These are phyloP conservation scores for Mycosphaerella sp. DNA, from an alignment of 2,329 filamentous ascomycete species.

Conservation along the genomic window DNA sequence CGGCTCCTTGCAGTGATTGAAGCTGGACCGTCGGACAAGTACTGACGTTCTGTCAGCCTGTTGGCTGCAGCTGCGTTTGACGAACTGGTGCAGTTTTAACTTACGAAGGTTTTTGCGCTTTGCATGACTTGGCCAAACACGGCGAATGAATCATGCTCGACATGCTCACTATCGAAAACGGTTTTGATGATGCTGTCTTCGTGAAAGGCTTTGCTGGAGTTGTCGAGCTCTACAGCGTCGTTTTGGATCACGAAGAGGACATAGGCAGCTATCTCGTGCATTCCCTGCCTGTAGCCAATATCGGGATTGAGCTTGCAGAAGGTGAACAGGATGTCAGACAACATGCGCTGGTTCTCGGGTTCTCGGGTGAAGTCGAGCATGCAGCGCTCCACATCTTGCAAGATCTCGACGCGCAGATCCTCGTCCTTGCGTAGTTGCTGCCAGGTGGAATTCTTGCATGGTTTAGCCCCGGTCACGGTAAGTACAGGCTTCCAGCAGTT, in stretches of 20 bases:
- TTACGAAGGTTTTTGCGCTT: constrained; percentile 59
- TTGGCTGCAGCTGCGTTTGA: not conserved
- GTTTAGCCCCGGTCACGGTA: constrained; percentile 39
- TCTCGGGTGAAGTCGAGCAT: constrained; percentile 73
- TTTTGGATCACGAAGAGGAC: constrained; percentile 77
- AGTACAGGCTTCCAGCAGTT: constrained; percentile 17
- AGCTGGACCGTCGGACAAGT: constrained; percentile 46
- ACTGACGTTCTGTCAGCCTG: constrained; percentile 10
- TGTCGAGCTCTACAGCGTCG: constrained; percentile 61
- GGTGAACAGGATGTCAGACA: constrained; percentile 86
- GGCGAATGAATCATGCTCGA: constrained; percentile 87
- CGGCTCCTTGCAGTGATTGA: constrained; percentile 76
- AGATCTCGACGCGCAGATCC: constrained; percentile 75
- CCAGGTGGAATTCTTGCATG: constrained; percentile 72
- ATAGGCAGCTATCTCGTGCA: constrained; percentile 93
- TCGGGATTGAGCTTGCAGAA: constrained; percentile 89
- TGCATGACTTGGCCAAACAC: constrained; percentile 86
- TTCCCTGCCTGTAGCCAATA: constrained; percentile 91
- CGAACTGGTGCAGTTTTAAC: constrained; percentile 1
- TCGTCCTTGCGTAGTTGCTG: constrained; percentile 80
- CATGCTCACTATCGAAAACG: constrained; percentile 62
- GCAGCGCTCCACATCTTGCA: constrained; percentile 84
- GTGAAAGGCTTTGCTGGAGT: constrained; percentile 27
- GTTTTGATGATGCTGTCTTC: constrained; percentile 29
- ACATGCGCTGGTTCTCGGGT: constrained; percentile 67